These are phyloP conservation scores for Mycogone perniciosa DNA, from an alignment of 2,329 filamentous ascomycete genomes.

Conservation along the genomic window DNA sequence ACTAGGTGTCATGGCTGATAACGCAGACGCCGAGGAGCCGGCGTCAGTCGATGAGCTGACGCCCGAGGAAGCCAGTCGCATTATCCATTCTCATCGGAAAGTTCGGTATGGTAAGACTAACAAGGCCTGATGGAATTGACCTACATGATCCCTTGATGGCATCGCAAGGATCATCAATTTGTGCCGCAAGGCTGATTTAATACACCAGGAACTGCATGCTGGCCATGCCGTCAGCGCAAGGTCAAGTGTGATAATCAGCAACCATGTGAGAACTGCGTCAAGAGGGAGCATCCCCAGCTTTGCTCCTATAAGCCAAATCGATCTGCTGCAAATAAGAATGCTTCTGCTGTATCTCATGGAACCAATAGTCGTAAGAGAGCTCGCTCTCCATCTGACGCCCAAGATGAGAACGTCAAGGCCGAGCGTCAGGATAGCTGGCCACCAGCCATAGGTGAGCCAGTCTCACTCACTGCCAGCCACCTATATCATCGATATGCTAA, in stretches of 20 bases:
- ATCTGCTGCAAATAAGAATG: slow-evolving; percentile 33
- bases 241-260: slow-evolving; percentile 65
- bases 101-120: slow-evolving; percentile 56
- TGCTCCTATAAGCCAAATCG: slow-evolving; percentile 62
- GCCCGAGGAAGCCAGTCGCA: slow-evolving; percentile 59
- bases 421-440: slow-evolving; percentile 39
- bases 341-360: slow-evolving; percentile 20
- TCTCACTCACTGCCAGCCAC: not conserved
- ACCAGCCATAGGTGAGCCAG: slow-evolving; percentile 32
- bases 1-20: slow-evolving; percentile 36
- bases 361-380: slow-evolving; percentile 27
- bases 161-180: not conserved
- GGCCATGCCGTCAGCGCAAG: slow-evolving; percentile 62
- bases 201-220: slow-evolving; percentile 52
- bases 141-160: not conserved
- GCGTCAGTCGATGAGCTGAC: slow-evolving; percentile 51
- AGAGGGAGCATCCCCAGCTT: slow-evolving; percentile 57
- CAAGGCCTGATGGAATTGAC: not conserved
- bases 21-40: slow-evolving; percentile 35
- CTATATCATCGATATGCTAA: not conserved
- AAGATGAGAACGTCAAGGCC: slow-evolving; percentile 27
- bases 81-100: slow-evolving; percentile 64
- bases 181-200: slow-evolving; percentile 1
- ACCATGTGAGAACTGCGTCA: slow-evolving; percentile 62
- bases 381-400: slow-evolving; percentile 26